These are phyloP conservation scores for Aspergillus intermedius DNA, from an alignment of 2,329 filamentous ascomycete species.

Conservation along the genomic window DNA sequence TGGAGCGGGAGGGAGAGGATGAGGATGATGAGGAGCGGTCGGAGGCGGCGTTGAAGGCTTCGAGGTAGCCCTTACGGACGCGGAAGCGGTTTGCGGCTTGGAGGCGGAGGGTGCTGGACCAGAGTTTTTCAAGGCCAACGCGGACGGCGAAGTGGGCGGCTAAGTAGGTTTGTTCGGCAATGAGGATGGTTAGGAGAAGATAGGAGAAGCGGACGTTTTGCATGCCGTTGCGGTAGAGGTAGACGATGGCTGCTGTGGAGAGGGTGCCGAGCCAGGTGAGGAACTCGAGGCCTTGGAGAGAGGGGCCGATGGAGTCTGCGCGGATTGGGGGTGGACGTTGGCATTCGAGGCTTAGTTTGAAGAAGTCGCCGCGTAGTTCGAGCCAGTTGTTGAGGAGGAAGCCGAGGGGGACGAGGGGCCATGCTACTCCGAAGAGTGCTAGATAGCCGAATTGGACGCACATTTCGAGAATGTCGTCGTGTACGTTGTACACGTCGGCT, in stretches of 20 bases:
- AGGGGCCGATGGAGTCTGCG: conserved; percentile 89
- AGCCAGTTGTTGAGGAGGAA: conserved; percentile 96
- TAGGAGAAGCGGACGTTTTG: conserved; percentile 67
- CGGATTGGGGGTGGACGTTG: conserved; percentile 84
- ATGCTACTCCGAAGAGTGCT: conserved; percentile 83
- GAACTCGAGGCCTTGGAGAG: conserved; percentile 78
- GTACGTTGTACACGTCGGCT: conserved; percentile 80
- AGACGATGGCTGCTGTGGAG: conserved; percentile 80
- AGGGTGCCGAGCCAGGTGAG: conserved; percentile 90
- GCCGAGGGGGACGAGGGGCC: conserved; percentile 83
- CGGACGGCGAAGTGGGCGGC: conserved; percentile 63
- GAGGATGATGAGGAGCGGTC: conserved; percentile 1
- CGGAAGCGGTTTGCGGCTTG: conserved; percentile 72
- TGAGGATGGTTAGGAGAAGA: conserved; percentile 68
- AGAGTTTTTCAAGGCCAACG: conserved; percentile 66
- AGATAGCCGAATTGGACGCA: conserved; percentile 84
- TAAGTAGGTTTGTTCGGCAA: conserved; percentile 81
- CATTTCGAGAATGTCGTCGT: conserved; percentile 88
- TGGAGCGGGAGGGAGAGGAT: conserved; percentile 4
- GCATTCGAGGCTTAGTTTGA: conserved; percentile 88
- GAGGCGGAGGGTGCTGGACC: conserved; percentile 74
- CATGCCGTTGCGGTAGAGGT: conserved; percentile 68
- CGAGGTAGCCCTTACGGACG: conserved; percentile 68
- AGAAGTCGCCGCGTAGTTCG: conserved; percentile 83
- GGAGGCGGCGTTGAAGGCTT: conserved; percentile 25